phyloP scores from a whole-genome alignment of 1,284 basidiomycete species.

The Vanrija pseudolonga region DNA sequence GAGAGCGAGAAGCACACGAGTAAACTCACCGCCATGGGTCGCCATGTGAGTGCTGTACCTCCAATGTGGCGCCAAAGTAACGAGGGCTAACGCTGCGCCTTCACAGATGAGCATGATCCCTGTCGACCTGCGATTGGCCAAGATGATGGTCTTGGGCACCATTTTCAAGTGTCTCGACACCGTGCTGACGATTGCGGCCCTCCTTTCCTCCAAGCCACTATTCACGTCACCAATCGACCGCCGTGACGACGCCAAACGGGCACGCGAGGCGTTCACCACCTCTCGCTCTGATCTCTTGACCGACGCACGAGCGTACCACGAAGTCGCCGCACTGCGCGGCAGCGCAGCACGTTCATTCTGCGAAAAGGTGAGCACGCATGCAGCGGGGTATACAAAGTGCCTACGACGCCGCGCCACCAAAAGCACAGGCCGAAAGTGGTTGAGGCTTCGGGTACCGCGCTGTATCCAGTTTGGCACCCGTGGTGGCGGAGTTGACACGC shows the following conservation, averaged over 20 bases:
- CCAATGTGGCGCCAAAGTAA: not conserved
- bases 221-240: constrained; percentile 78
- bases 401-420: too few species aligned
- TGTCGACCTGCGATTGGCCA: constrained; percentile 82
- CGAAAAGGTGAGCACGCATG: constrained; percentile 58
- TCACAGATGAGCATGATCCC: constrained; percentile 69
- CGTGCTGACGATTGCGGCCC: constrained; percentile 75
- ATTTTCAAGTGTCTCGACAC: constrained; percentile 72
- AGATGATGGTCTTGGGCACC: constrained; percentile 83
- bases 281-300: constrained; percentile 84
- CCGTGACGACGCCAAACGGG: constrained; percentile 69
- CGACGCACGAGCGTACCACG: constrained; percentile 71
- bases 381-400: not conserved
- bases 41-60: constrained; percentile 57
- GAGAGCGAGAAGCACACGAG: constrained; percentile 57
- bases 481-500: not conserved
- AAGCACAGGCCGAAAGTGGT: too few species aligned
- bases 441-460: too few species aligned
- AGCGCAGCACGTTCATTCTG: constrained; percentile 56
- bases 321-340: constrained; percentile 57
- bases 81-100: too few species aligned
- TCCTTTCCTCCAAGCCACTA: constrained; percentile 79
- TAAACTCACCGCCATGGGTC: constrained; percentile 73
- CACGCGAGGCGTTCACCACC: constrained; percentile 63
- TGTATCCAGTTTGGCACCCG: too few species aligned